These are phyloP conservation scores for Baeospora myosura DNA, from an alignment of 1,284 basidiomycete species.

Conservation along the genomic window DNA sequence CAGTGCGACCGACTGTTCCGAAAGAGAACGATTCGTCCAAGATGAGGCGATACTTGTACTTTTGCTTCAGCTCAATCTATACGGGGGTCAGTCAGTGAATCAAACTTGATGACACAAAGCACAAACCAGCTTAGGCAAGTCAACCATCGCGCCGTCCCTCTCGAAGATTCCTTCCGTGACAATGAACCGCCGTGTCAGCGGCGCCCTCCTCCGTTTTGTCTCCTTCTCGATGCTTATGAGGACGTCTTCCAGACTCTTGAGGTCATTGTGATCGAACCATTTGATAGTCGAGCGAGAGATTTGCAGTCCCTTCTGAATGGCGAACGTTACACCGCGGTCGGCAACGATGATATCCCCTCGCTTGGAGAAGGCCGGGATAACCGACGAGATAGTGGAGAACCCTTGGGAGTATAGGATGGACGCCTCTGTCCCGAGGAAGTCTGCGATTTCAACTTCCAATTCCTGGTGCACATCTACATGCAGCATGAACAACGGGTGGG, in stretches of 20 bases:
- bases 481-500: neutral
- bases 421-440: conserved; percentile 84
- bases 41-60: conserved; percentile 94
- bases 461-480: conserved; percentile 82
- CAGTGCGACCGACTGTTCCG: conserved; percentile 87
- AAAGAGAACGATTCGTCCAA: conserved; percentile 94
- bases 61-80: conserved; percentile 88
- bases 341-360: conserved; percentile 98
- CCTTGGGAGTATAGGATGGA: conserved; percentile 93
- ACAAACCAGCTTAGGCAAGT: conserved; percentile 84
- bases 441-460: conserved; percentile 83
- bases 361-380: conserved; percentile 97
- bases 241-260: conserved; percentile 85
- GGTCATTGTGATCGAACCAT: conserved; percentile 96
- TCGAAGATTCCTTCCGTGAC: conserved; percentile 97
- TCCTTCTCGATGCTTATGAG: conserved; percentile 83
- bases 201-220: conserved; percentile 72
- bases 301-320: conserved; percentile 96
- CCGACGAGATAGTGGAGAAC: conserved; percentile 88
- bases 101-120: neutral
- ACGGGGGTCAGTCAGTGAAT: conserved; percentile 3
- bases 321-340: conserved; percentile 89
- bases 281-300: conserved; percentile 89
- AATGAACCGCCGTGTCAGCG: conserved; percentile 89
- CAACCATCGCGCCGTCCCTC: conserved; percentile 85